Evolutionary conservation across 768 basidiomycete genomes (phyloP), one percentile per base, ranked within the genome.

Genomic region (Pulveroboletus sp.): DNA sequence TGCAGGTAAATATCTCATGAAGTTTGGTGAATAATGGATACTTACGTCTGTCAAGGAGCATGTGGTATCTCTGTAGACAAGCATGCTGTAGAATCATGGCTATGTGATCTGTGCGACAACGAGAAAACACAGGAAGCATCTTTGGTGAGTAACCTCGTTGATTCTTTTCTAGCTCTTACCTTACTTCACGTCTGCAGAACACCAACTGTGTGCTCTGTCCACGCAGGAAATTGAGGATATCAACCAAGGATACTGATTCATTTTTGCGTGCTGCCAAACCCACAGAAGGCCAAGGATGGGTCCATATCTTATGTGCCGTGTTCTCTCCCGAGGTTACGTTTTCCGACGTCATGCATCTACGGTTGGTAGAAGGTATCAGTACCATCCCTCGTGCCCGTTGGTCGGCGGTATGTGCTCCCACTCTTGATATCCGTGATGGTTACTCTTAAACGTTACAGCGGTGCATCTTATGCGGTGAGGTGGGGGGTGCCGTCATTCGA

Each of bases 241-340:
- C 72, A 27, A 71, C 73, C 45, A 77, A 80, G 36, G 71, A 80
- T 5, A 58, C 79, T 5, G 81, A 86, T 58, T 77, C 76, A 28
- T 94, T 77, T 63, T 71, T 93, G 50, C 78, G 90, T 48, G 81
- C 83, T 37, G 83, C 81, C 63, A 95, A 94, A 62, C 90, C 90
- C 7, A 95, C 93, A 0, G 93, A 96, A 71, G 90, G 91, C 9
- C 86, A 91, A 66, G 85, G 87, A 49, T 96, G 93, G 93, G 84
- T 83, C 0, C 95, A 98, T 64, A 75, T 93, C 30, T 69, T 96
- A 4, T 98, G 95, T 71, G 81, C 93, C 3, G 82, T 89, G 1
- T 97, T 92, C 70, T 80, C 83, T 27, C 85, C 86, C 4, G 94
- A 97, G 60, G 71, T 93, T n/a, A 76, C 71, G 5, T 95, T 88